Evolutionary conservation across 2,329 filamentous ascomycete species (phyloP), one percentile per base, ranked within the genome.

Genomic region (Aspergillus flavus): DNA sequence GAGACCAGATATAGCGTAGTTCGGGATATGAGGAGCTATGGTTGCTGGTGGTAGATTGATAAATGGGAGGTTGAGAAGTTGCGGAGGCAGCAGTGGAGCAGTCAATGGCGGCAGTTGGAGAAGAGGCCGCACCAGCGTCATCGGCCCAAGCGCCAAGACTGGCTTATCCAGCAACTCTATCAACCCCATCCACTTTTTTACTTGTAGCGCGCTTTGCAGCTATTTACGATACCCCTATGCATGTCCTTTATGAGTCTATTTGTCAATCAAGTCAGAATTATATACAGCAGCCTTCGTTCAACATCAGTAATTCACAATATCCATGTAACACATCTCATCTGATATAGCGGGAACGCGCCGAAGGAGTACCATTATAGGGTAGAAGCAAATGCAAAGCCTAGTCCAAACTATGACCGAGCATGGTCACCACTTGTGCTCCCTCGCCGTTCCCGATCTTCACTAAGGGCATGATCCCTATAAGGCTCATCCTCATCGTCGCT

Each of bases 401-500:
- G 16, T 32, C 28, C 48, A 52, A 12, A 32, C 30, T 32, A 48
- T 52, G 16, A 21, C 26, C 28, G 48, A 55, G 52, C n/a, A 64
- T 65, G 64, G 61, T 66, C 62, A 46, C 63, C 59, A 57, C 62
- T 58, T 6, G 65, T 50, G 28, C 64, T 63, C 56, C 52, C 50
- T 11, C 62, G 68, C 23, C 59, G 61, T 32, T 65, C 61, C n/a
- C 64, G 67, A 56, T 71, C 69, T 30, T 68, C 69, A 59, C 72
- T 72, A 32, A 61, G 66, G 41, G 67, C 46, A 34, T 69, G 71
- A 62, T 79, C 76, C 55, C 65, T 72, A 60, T 79, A 79, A 4
- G 74, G 71, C n/a, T 70, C 76, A 45, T 75, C 75, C 34, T 80
- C 81, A 4, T 76, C 76, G 45, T 78, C 79, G 67, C 80, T 83